phyloP scores from a whole-genome alignment of 2,329 filamentous ascomycete genomes.

The Ilyonectria destructans region DNA sequence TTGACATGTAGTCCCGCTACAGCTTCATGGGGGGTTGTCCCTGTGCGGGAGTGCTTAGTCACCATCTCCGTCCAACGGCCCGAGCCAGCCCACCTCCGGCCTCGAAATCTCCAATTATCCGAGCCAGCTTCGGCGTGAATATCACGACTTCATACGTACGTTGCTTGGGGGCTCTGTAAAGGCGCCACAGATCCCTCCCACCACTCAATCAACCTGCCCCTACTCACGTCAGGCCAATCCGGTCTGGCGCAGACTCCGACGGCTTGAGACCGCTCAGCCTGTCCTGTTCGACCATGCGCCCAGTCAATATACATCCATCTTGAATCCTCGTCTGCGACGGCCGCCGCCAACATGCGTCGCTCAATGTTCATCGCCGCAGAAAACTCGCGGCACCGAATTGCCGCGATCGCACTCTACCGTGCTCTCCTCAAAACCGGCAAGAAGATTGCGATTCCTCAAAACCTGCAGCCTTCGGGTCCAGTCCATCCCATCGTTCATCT shows the following conservation, averaged over 20 bases:
- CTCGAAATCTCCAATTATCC: constrained; percentile 13
- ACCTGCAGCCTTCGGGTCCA: constrained; percentile 51
- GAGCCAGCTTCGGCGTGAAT: constrained; percentile 2
- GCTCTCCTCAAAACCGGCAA: constrained; percentile 75
- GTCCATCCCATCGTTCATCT: constrained; percentile 68
- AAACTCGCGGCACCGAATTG: constrained; percentile 68
- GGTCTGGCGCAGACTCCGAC: constrained; percentile 3
- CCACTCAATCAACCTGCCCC: background rate
- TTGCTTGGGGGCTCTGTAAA: background rate
- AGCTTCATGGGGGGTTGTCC: background rate
- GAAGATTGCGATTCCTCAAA: constrained; percentile 67
- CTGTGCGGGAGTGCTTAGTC: constrained; percentile 15
- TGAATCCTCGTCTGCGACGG: constrained; percentile 6
- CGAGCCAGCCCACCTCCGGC: background rate
- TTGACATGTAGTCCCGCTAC: constrained; percentile 4
- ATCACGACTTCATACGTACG: constrained; percentile 7
- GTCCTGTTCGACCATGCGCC: constrained; percentile 29
- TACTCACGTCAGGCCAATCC: background rate
- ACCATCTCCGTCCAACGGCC: constrained; percentile 9
- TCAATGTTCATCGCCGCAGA: constrained; percentile 63
- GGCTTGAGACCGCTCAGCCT: constrained; percentile 5
- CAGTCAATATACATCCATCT: constrained; percentile 16
- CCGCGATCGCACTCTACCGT: constrained; percentile 80
- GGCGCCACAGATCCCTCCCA: background rate
- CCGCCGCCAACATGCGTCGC: constrained; percentile 47